Base-by-base conservation (phyloP, 192 early-diverging fungal genomes). In the Dispira simplex region DNA sequence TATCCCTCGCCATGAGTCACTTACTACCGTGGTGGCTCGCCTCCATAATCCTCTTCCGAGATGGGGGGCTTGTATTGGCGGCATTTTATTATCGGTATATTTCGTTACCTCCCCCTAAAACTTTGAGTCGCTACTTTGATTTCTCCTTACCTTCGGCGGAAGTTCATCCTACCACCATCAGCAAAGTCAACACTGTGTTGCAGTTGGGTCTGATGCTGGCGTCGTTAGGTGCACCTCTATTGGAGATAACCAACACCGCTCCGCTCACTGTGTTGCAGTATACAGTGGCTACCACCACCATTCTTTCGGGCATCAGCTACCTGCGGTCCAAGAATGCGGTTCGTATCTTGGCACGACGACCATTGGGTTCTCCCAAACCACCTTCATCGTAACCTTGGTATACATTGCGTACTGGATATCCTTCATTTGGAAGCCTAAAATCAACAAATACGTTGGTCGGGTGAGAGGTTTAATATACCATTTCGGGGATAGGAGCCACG, bases 91-190 rank as follows among this genome's bases (percentile, higher is more conserved):
- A 85, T 67, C 80, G 93, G 56, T 98, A 92, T 73, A 85, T 85
- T 18, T 86, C 93, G 11, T 65, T 98, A 45, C 89, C 92, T 0
- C 74, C 76, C 58, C 93, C 95, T 80, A 95, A 92, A 79, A 93
- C 92, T 0, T 72, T 85, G 43, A 63, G 51, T 8, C 76, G 90
- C 25, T 96, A 91, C 65, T 98, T 87, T 79, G 92, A 95, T 69
- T 77, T 95, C 21, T 85, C 90, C 1, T 85, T 96, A 27, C 86
- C 89, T 8, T 91, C 89, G 8, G 91, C 90, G 0, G 93, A 98
- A 75, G 91, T 98, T 9, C 74, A 78, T 13, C 92, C 95, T 16
- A 94, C 91, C 4, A 66, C 72, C 27, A 88, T 95, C 45, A 91
- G 90, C 75, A 97, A 95, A 65, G 76, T 80, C 51, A 96, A 95